Base-by-base conservation (phyloP, 2,329 filamentous ascomycete species). In the Ceratocystis huliohia region DNA sequence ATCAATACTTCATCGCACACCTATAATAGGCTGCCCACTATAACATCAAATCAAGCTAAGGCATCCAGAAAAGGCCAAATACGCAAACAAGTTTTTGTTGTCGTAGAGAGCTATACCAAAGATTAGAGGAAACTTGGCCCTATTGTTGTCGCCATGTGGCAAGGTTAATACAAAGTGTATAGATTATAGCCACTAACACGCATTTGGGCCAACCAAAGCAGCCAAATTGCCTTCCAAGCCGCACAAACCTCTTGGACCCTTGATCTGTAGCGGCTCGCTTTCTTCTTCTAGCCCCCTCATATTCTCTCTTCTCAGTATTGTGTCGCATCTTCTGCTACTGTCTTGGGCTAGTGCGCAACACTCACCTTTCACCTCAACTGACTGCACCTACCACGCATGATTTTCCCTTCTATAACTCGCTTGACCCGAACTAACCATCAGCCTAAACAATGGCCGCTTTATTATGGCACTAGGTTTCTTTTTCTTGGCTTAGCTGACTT, bases 311-410 rank as follows among this genome's bases (percentile, higher is more conserved):
- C 8, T 53, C 20, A 7, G 48, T 53, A 1, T 20, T 20, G n/a
- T 48, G 45, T 48, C 45, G 17, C 17, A 20, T 25, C 8, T 53
- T 53, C 53, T 33, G 53, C 28, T 15, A 17, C 53, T 1, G 48
- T 22, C 48, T 25, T 56, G 50, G 20, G 50, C 50, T 8, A 13
- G 28, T 57, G 15, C 28, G 28, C 53, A 59, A 17, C 53, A 37
- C 48, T 53, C 48, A 53, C 46, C 46, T 50, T 50, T 50, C 46
- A 50, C 22, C 48, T 53, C 48, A 53, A 53, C 48, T 53, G 20
- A 20, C 53, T 33, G 53, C 53, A 59, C 53, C 53, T 59, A 59
- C 53, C 53, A 59, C 28, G 53, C 53, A 59, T 59, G 53, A 20
- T 33, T 59, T 59, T 59, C 25, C 28, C 7, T 13, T 15, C 28